phyloP scores from a whole-genome alignment of 768 basidiomycete species.

The Rubroboletus pulcherrimus region DNA sequence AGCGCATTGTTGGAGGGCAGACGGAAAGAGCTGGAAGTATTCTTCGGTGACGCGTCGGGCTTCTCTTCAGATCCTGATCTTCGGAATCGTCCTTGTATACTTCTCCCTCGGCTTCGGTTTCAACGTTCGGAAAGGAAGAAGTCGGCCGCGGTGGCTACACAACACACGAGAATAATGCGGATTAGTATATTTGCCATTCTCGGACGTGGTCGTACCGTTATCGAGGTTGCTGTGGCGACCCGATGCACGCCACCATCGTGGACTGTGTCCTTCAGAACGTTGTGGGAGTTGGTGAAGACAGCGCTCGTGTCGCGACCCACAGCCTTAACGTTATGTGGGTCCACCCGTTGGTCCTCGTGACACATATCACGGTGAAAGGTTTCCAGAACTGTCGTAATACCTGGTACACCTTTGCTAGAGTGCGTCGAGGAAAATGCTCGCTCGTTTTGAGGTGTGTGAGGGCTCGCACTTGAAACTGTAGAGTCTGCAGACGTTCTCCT shows the following conservation, averaged over 20 bases:
- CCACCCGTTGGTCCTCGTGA: slow-evolving; percentile 8
- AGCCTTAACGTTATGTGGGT: slow-evolving; percentile 12
- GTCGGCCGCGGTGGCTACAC: slow-evolving; percentile 22
- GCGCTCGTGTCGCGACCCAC: background rate
- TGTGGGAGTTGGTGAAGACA: slow-evolving; percentile 6
- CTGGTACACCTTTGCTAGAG: slow-evolving; percentile 15
- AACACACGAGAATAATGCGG: slow-evolving; percentile 8
- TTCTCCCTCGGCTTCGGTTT: slow-evolving; percentile 6
- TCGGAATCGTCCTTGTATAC: slow-evolving; percentile 10
- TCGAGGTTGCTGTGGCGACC: slow-evolving; percentile 26
- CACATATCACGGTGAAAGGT: slow-evolving; percentile 22
- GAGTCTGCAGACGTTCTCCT: slow-evolving; percentile 25
- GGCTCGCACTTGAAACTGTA: slow-evolving; percentile 15
- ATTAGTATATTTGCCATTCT: slow-evolving; percentile 22
- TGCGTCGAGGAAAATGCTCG: slow-evolving; percentile 5
- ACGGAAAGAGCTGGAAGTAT: slow-evolving; percentile 23
- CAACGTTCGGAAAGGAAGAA: slow-evolving; percentile 16
- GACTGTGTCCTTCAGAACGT: slow-evolving; percentile 14
- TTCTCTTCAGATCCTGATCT: slow-evolving; percentile 11
- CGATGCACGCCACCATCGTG: slow-evolving; percentile 19
- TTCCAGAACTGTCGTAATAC: slow-evolving; percentile 29
- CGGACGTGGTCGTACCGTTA: slow-evolving; percentile 25
- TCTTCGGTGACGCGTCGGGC: slow-evolving; percentile 15
- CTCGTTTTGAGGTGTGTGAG: slow-evolving; percentile 22
- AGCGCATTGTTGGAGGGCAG: slow-evolving; percentile 9